A percentile compares a stretch with the other conserved stretches of the same genome.
phyloP scores from a whole-genome alignment of 2,329 filamentous ascomycete genomes.

The Neobulgaria alba region DNA sequence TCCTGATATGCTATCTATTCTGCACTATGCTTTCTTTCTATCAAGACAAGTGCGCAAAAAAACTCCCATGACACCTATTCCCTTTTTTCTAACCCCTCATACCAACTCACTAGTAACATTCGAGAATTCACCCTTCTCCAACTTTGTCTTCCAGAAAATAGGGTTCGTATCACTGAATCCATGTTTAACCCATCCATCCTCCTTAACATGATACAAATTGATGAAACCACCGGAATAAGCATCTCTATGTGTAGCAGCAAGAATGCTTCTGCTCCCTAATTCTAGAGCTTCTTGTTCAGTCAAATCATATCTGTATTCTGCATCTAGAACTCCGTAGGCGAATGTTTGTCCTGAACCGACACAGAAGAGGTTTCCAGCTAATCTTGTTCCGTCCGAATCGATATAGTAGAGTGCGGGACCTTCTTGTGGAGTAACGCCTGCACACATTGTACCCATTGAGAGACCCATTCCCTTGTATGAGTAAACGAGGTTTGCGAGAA shows the following conservation, averaged over 20 bases:
- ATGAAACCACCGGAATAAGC: conserved; percentile 98
- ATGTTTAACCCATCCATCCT: conserved; percentile 97
- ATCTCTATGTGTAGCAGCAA: conserved; percentile 93
- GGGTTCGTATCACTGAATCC: conserved; percentile 98
- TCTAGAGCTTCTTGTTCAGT: conserved; percentile 81
- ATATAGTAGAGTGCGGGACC: conserved; percentile 98
- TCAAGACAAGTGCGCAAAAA: too few species aligned
- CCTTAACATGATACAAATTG: conserved; percentile 98
- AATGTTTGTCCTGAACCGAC: conserved; percentile 98
- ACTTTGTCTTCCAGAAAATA: conserved; percentile 99
- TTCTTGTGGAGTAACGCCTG: conserved; percentile 89
- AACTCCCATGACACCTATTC: too few species aligned
- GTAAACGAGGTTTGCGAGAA: conserved; percentile 96
- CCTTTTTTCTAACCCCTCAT: too few species aligned
- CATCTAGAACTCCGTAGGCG: conserved; percentile 94
- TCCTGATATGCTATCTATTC: too few species aligned
- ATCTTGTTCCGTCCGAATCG: conserved; percentile 88
- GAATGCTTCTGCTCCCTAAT: conserved; percentile 82
- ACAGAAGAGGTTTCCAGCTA: conserved; percentile 93
- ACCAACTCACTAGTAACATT: conserved; percentile 29
- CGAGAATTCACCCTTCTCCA: conserved; percentile 94
- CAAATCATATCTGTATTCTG: conserved; percentile 88
- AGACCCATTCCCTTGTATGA: conserved; percentile 98
- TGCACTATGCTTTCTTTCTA: too few species aligned
- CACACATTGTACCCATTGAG: conserved; percentile 99